Base-by-base conservation (phyloP, 148 eudicot genomes). In the Diospyros kaki region DNA sequence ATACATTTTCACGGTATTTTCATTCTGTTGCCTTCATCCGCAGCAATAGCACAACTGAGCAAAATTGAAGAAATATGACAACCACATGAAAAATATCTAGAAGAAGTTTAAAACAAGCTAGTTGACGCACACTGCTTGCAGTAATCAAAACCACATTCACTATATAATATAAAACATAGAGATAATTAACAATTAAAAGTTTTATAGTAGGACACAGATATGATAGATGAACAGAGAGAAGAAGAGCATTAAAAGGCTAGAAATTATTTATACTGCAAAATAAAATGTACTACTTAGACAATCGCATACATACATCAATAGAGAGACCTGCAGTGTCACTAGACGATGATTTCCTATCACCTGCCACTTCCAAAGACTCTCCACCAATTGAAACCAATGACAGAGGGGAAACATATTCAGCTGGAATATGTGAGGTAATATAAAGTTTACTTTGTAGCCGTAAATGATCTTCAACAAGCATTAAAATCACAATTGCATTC, bases 401-500 rank as follows among this genome's bases (percentile, higher is more conserved):
- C 72, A 78, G 81, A 40, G 91, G 88, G 53, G 95, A 81, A 74
- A 71, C 77, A 83, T 86, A 77, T 64, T 80, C 80, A 76, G 77
- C 81, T 18, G 73, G 86, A 77, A 81, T 64, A 72, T 75, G 77
- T 48, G 84, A 79, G 76, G 89, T 74, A 77, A 86, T 78, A 72
- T 77, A 76, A 63, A 87, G 77, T 85, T 95, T 95, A 86, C 93
- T 92, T 84, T 95, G 97, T 58, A 95, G 73, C 38, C 98, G 92
- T 71, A 95, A 84, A 85, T 95, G 99, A 81, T 95, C 99, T 81
- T 95, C 99, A 81, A 95, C 99, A 79, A 95, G 93, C 99, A 95
- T 95, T 83, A 95, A 82, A 69, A 87, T 88, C 70, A 95, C 99
- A 77, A 95, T 95, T 78, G 99, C 94, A 88, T 95, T 95, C 88